Evolutionary conservation across 345 rosid genomes (phyloP).

Genomic region (Salix suchowensis): DNA sequence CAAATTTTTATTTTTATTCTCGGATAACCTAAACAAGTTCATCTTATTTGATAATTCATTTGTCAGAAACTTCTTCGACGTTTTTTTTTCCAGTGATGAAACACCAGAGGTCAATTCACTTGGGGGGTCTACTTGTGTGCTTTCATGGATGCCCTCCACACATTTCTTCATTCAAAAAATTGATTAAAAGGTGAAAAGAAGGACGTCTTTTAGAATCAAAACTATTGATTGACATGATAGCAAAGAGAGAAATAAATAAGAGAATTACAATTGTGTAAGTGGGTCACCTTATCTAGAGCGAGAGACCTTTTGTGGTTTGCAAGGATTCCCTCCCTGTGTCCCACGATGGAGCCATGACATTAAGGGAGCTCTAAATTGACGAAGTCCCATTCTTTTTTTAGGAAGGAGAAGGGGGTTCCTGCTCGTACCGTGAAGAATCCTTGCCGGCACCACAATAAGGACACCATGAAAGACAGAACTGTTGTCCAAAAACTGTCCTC

Average conservation of each 20-base stretch:
- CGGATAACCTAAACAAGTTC: background rate
- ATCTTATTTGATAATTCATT: background rate
- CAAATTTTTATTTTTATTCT: background rate
- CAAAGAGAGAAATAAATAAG: background rate
- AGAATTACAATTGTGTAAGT: background rate
- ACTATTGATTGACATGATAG: background rate
- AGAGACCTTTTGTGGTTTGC: conserved; percentile 24
- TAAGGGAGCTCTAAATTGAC: conserved; percentile 4
- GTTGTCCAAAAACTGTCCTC: too few species aligned
- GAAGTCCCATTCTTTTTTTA: background rate
- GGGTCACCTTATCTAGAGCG: conserved; percentile 29
- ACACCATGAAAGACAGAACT: conserved; percentile 21
- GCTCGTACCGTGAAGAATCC: conserved; percentile 1
- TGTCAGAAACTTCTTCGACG: background rate
- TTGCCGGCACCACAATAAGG: conserved; percentile 20
- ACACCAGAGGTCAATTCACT: background rate
- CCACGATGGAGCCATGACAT: conserved; percentile 10
- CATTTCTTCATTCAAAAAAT: background rate
- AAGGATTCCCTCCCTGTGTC: conserved; percentile 33
- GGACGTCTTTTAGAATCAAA: background rate
- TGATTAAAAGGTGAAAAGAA: background rate
- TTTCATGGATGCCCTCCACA: background rate
- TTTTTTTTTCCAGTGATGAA: background rate
- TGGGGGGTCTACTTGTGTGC: background rate
- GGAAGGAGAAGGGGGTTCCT: conserved; percentile 10